Base-by-base conservation (phyloP, 2,329 filamentous ascomycete species). In the Pseudocercospora cruenta region DNA sequence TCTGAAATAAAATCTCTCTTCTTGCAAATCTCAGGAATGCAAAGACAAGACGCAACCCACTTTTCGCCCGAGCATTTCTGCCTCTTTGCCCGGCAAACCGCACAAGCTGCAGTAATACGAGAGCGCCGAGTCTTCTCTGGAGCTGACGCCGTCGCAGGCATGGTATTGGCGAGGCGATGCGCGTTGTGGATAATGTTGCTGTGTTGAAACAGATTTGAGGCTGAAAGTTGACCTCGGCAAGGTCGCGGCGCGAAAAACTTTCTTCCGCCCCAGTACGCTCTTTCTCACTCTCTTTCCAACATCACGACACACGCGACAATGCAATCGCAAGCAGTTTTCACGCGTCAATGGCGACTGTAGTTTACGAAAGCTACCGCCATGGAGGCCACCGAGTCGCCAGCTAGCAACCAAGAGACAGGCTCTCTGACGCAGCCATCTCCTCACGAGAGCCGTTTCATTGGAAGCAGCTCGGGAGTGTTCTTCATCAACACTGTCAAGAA, bases 401-500 rank as follows among this genome's bases (percentile, higher is more conserved):
- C 65, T 24, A 70, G 65, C 59, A 71, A 67, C 31, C 68, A 69
- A 28, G 68, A 71, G 60, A 71, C 65, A 1, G 70, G 70, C n/a
- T 68, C 64, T 22, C 55, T 70, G 39, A 70, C 67, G 12, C 65
- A 68, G 59, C 63, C 64, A 22, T 68, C 67, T 2, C 67, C 63
- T 3, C 51, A 69, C 49, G 69, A 70, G 53, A 65, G 66, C 51
- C 68, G 69, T 19, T 86, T 85, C 70, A 81, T 85, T 31, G 84
- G 84, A 26, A 84, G 82, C 69, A 82, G 82, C 12, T 84, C 81
- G 47, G 84, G 84, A 3, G 82, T 85, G 53, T 86, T 82, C 73
- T 86, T 86, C 73, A 80, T 83, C 70, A 84, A 86, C 65, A 85
- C 84, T 0, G 84, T 86, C 63, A 82, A 82, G 49, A 79, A 80